Conservation (phyloP, 2,329 filamentous ascomycete genomes). For the Fusarium nanum region DNA sequence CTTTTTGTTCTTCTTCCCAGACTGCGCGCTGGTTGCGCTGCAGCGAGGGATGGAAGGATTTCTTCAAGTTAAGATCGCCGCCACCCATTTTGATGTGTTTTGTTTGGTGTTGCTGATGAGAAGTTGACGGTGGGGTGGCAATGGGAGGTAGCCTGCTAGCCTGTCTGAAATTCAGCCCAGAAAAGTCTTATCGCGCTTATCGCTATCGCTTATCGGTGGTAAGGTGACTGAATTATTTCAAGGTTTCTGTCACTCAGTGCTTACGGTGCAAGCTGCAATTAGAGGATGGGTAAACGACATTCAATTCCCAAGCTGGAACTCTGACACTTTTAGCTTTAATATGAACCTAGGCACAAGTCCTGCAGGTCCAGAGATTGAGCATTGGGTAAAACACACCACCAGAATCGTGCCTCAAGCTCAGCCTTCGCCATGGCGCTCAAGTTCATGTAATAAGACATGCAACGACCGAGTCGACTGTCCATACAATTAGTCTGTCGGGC, state of each 20-base stretch:
- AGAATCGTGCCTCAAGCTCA: background rate
- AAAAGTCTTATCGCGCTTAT: constrained; percentile 34
- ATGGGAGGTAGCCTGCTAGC: constrained; percentile 24
- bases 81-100: constrained; percentile 77
- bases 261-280: background rate
- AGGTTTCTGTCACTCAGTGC: background rate
- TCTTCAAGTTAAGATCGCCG: constrained; percentile 94
- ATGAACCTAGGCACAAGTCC: background rate
- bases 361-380: background rate
- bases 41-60: constrained; percentile 92
- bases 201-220: constrained; percentile 26
- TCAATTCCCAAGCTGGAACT: too few species aligned
- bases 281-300: background rate
- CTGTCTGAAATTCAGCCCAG: constrained; percentile 22
- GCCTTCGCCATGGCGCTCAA: background rate
- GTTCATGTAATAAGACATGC: background rate
- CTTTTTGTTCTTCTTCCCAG: constrained; percentile 91
- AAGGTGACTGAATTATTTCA: background rate
- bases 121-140: constrained; percentile 34
- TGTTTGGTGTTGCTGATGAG: constrained; percentile 2
- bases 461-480: background rate
- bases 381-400: background rate
- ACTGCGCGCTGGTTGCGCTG: constrained; percentile 91
- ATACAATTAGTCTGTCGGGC: background rate
- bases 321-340: too few species aligned